A percentile compares a stretch with the other conserved stretches of the same genome.
Evolutionary conservation across 805 yeast species (phyloP).

Genomic region (Saturnispora hagleri): DNA sequence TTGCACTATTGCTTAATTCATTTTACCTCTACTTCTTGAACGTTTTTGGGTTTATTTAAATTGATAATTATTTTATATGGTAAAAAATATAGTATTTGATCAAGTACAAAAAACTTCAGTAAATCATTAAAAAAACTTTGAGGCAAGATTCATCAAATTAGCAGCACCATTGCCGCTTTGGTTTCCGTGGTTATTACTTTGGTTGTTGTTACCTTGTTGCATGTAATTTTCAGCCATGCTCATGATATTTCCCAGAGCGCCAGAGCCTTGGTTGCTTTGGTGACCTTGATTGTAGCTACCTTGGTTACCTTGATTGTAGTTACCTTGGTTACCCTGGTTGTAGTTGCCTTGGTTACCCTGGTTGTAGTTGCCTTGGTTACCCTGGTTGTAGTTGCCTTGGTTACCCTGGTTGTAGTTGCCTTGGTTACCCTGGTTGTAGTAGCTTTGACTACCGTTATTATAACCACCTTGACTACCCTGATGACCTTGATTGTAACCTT

Average conservation of each 20-base stretch:
- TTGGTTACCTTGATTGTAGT: conserved; percentile 1
- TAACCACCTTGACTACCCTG: not conserved
- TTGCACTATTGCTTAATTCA: conserved; percentile 3
- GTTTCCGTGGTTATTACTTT: not conserved
- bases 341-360: not conserved
- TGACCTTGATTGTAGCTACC: not conserved
- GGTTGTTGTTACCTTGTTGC: not conserved
- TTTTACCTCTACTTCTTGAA: not conserved
- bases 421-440: not conserved
- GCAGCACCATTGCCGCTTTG: conserved; percentile 3
- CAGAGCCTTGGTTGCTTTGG: not conserved
- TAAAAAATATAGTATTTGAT: not conserved
- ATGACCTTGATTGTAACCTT: not conserved
- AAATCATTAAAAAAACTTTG: conserved; percentile 6
- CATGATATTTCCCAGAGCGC: conserved; percentile 1
- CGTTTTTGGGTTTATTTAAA: not conserved
- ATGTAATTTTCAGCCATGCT: conserved; percentile 5
- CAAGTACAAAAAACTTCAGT: not conserved
- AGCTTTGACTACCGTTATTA: not conserved
- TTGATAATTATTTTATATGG: not conserved
- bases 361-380: not conserved
- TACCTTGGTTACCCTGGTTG: conserved; percentile 1
- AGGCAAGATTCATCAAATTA: conserved; percentile 11
- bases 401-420: not conserved
- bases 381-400: not conserved